These are phyloP conservation scores for Aspergillus persii DNA, from an alignment of 2,329 filamentous ascomycete genomes.

Conservation along the genomic window DNA sequence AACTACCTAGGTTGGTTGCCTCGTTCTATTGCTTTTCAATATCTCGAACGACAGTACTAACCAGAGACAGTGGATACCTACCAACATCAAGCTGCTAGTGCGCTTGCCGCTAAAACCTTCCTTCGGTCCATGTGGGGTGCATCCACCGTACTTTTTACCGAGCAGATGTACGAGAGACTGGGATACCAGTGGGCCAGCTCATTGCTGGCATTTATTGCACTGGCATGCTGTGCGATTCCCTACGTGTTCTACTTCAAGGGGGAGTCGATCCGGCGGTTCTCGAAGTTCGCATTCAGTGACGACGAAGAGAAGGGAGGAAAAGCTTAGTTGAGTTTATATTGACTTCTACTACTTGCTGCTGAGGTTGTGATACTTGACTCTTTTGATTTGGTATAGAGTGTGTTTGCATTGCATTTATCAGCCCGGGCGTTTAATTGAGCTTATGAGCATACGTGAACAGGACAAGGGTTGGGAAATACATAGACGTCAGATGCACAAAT, in stretches of 20 bases:
- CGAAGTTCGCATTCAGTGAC: slow-evolving; percentile 68
- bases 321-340: not conserved
- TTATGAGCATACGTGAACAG: too few species aligned
- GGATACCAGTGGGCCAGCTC: slow-evolving; percentile 74
- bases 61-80: slow-evolving; percentile 56
- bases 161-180: slow-evolving; percentile 73
- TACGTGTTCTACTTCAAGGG: slow-evolving; percentile 80
- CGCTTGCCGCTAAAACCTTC: slow-evolving; percentile 78
- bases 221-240: slow-evolving; percentile 79
- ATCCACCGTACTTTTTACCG: slow-evolving; percentile 72
- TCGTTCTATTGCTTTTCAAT: not conserved
- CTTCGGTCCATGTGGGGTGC: slow-evolving; percentile 80
- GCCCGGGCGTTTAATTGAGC: too few species aligned
- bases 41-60: slow-evolving; percentile 10
- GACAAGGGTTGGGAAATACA: too few species aligned
- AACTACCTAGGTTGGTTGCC: slow-evolving; percentile 59
- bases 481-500: too few species aligned
- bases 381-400: too few species aligned
- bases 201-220: slow-evolving; percentile 68
- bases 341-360: too few species aligned
- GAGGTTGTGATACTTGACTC: too few species aligned
- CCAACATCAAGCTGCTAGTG: slow-evolving; percentile 74
- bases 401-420: too few species aligned
- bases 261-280: slow-evolving; percentile 64
- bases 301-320: slow-evolving; percentile 46